Evolutionary conservation across 2,329 filamentous ascomycete species (phyloP).

Genomic region (Microdochium bolleyi): DNA sequence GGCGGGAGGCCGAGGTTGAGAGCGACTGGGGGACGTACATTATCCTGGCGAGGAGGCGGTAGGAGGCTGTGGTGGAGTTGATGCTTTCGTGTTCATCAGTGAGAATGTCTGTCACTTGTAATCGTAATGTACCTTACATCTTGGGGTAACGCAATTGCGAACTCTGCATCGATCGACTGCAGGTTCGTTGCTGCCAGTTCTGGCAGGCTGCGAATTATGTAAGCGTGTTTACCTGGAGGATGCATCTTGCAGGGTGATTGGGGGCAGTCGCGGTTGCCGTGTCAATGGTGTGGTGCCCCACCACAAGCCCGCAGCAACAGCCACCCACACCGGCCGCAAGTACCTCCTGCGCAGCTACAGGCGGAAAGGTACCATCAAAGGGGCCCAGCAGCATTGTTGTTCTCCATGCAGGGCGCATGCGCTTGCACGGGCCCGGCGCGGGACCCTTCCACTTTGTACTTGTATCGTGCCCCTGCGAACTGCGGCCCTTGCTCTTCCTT

Average conservation of each 20-base stretch:
- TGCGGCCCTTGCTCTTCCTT: background rate
- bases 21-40: conserved; percentile 55
- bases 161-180: too few species aligned
- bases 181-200: too few species aligned
- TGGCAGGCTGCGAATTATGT: too few species aligned
- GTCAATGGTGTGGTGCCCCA: background rate
- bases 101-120: too few species aligned
- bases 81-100: too few species aligned
- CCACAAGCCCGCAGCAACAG: background rate
- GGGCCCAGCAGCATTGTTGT: background rate
- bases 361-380: too few species aligned
- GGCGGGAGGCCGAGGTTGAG: conserved; percentile 46
- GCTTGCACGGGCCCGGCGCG: background rate
- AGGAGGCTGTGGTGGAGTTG: conserved; percentile 2
- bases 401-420: background rate
- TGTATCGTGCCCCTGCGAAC: background rate
- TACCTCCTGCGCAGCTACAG: too few species aligned
- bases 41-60: conserved; percentile 43
- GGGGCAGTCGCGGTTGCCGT: background rate
- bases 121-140: background rate
- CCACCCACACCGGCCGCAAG: background rate
- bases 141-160: background rate
- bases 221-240: background rate
- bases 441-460: background rate
- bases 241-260: background rate